Evolutionary conservation across 768 basidiomycete genomes (phyloP), one percentile per base, ranked within the genome.

Genomic region (Kondoa subrosea): DNA sequence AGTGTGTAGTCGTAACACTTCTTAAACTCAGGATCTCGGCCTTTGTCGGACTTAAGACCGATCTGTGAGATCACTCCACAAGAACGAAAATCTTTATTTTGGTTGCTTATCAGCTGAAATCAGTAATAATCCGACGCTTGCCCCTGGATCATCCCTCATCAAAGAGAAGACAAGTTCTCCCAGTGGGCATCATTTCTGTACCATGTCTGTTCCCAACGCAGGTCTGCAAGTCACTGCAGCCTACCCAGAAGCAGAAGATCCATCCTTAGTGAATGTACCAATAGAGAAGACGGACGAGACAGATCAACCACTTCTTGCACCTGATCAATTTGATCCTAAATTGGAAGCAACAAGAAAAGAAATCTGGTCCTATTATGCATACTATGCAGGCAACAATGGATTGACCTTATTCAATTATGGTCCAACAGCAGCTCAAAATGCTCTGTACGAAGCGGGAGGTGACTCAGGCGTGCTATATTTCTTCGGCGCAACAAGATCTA

Each of bases 211-310:
- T 27, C 25, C 58, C 8, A 59, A 59, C 29, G 8, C 4, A 25
- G 58, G 58, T 14, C 58, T 31, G 4, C 8, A 4, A 32, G 59
- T 40, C 21, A 66, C 69, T 26, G 65, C 83, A 26, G 75, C 68
- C 26, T 73, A 62, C 64, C 80, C 76, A 34, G 77, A 79, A 21
- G 85, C 83, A 1, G 74, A 71, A 0, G 83, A 82, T 32, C 86
- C 82, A 50, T 21, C 40, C 8, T 8, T 8, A 50, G 40, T 8
- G 40, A 80, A 75, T 26, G 81, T 80, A 33, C 33, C 34, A 34
- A 56, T 56, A 15, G 21, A 30, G 21, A 31, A 59, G 21, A 31
- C 21, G 62, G 25, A 3, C 30, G 29, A 32, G 17, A 32, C 21
- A n/a, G 14, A 60, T 12, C 27, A 26, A 25, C 26, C 15, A 14